phyloP scores from a whole-genome alignment of 768 basidiomycete species.

The Tubosaeta brunneosetosa region DNA sequence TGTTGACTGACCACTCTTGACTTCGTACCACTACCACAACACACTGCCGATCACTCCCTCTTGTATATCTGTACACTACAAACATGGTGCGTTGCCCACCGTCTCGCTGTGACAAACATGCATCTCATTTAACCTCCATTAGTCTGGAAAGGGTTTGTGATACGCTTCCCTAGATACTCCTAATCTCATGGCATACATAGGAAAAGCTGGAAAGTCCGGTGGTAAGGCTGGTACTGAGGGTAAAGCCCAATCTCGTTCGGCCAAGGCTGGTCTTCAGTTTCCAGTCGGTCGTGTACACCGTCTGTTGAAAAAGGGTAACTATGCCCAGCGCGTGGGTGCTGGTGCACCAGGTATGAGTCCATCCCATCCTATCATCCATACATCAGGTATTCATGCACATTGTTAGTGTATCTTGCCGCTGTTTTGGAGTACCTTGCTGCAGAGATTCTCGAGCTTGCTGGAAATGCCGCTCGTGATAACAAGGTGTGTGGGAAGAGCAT shows the following conservation, averaged over 20 bases:
- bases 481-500: constrained; percentile 17
- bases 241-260: constrained; percentile 66
- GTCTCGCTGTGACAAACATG: not conserved
- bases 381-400: not conserved
- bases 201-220: constrained; percentile 47
- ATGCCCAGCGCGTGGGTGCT: constrained; percentile 82
- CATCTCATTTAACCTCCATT: constrained; percentile 3
- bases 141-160: constrained; percentile 32
- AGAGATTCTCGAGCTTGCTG: constrained; percentile 90
- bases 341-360: constrained; percentile 68
- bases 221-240: constrained; percentile 47
- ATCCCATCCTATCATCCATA: constrained; percentile 9
- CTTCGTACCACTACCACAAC: constrained; percentile 27
- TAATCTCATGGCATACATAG: constrained; percentile 24
- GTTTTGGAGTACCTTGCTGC: constrained; percentile 91
- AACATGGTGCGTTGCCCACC: constrained; percentile 23
- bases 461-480: constrained; percentile 57
- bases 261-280: constrained; percentile 76
- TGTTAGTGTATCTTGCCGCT: constrained; percentile 78
- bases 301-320: constrained; percentile 84
- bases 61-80: constrained; percentile 19
- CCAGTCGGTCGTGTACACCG: constrained; percentile 92
- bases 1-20: constrained; percentile 31
- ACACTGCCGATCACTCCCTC: constrained; percentile 4
- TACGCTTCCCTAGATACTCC: not conserved